Percentiles rank a stretch among this genome's conserved stretches.
Evolutionary conservation across 495 filamentous ascomycete genomes (phyloP).

Genomic region (Talaromyces nanjingensis): DNA sequence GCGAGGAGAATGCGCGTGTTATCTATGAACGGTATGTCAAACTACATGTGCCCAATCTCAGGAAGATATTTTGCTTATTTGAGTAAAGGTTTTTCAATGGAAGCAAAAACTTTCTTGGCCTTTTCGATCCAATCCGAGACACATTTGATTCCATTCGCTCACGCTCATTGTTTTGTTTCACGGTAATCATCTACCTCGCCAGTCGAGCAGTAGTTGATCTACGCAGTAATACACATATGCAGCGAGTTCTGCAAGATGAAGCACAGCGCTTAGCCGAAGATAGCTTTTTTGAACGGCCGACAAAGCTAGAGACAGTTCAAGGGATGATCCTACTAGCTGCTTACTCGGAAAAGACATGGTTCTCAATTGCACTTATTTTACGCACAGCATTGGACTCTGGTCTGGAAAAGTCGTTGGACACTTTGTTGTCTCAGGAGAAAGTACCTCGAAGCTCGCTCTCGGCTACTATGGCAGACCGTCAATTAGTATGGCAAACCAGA

Average conservation of each 20-base stretch:
- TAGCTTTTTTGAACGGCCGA: slow-evolving; percentile 37
- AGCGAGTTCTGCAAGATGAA: slow-evolving; percentile 38
- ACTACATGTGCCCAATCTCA: no score
- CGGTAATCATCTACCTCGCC: slow-evolving; percentile 36
- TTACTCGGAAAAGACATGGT: slow-evolving; percentile 41
- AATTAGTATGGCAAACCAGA: slow-evolving; percentile 35
- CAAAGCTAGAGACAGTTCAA: slow-evolving; percentile 36
- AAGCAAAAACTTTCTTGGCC: slow-evolving; percentile 32
- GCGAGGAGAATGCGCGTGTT: slow-evolving; percentile 30
- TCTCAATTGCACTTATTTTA: slow-evolving; percentile 36
- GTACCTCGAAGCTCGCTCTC: slow-evolving; percentile 32
- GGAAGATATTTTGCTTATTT: background rate
- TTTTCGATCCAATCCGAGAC: slow-evolving; percentile 38
- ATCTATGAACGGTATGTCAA: slow-evolving; percentile 34
- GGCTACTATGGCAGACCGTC: slow-evolving; percentile 33
- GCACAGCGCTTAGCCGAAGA: slow-evolving; percentile 37
- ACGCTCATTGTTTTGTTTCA: slow-evolving; percentile 37
- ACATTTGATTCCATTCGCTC: slow-evolving; percentile 38
- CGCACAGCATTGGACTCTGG: slow-evolving; percentile 36
- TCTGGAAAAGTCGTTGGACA: slow-evolving; percentile 35
- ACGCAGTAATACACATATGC: slow-evolving; percentile 32
- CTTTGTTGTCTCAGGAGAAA: slow-evolving; percentile 27
- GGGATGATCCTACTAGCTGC: slow-evolving; percentile 38
- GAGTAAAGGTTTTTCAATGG: slow-evolving; percentile 27
- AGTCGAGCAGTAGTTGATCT: slow-evolving; percentile 32